These are phyloP conservation scores for Huntiella bhutanensis DNA, from an alignment of 2,329 filamentous ascomycete species.

Conservation along the genomic window DNA sequence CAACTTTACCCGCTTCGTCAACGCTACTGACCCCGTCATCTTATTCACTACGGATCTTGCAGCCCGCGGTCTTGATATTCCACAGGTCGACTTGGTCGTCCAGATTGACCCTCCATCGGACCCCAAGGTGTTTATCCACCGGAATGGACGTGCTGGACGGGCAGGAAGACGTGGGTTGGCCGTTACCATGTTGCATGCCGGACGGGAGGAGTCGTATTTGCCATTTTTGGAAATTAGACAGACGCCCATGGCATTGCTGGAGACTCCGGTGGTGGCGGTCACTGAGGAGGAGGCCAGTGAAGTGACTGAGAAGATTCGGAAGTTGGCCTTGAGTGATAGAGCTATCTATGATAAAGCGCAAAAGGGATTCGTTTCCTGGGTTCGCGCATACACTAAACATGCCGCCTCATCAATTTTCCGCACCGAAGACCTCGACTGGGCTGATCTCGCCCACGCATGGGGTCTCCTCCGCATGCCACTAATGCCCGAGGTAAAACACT, in stretches of 20 bases:
- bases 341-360: slow-evolving; percentile 71
- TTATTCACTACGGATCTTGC: slow-evolving; percentile 87
- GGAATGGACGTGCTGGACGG: slow-evolving; percentile 72
- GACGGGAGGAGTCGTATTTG: slow-evolving; percentile 76
- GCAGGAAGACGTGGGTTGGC: slow-evolving; percentile 75
- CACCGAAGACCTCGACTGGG: slow-evolving; percentile 66
- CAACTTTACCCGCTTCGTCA: slow-evolving; percentile 68
- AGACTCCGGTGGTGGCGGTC: slow-evolving; percentile 35
- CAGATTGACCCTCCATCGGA: slow-evolving; percentile 34
- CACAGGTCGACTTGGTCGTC: slow-evolving; percentile 75
- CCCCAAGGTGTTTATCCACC: slow-evolving; percentile 87
- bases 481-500: slow-evolving; percentile 76
- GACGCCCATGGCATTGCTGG: slow-evolving; percentile 55
- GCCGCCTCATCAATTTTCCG: slow-evolving; percentile 83
- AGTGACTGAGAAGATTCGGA: slow-evolving; percentile 41
- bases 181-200: slow-evolving; percentile 68
- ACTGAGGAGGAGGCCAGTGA: slow-evolving; percentile 40
- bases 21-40: slow-evolving; percentile 54
- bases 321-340: slow-evolving; percentile 31
- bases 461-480: slow-evolving; percentile 70
- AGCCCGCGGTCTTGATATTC: slow-evolving; percentile 77
- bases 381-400: slow-evolving; percentile 80
- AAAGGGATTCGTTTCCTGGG: slow-evolving; percentile 82
- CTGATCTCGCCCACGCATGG: slow-evolving; percentile 63
- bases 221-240: slow-evolving; percentile 72